Percentiles rank a stretch among this genome's conserved stretches.
Evolutionary conservation across 192 early-diverging fungal species (phyloP).

Genomic region (Diversispora eburnea): DNA sequence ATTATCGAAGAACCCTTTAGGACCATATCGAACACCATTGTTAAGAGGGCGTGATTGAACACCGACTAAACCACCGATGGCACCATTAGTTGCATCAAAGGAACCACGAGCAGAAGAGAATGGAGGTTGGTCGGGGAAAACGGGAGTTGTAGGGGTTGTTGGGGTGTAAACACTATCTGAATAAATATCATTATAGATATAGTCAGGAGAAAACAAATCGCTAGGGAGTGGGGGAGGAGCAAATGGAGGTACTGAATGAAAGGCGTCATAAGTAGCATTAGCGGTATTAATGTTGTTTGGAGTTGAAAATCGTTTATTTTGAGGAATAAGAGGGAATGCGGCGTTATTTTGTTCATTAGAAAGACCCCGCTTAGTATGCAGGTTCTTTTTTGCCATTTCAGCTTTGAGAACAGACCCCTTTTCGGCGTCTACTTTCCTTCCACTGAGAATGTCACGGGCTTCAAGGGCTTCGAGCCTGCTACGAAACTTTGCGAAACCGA

Average conservation of each 20-base stretch:
- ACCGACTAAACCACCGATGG: slow-evolving; percentile 38
- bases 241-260: slow-evolving; percentile 36
- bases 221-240: slow-evolving; percentile 49
- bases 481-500: slow-evolving; percentile 98
- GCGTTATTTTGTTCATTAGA: slow-evolving; percentile 47
- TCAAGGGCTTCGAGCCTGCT: slow-evolving; percentile 86
- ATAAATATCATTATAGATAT: slow-evolving; percentile 51
- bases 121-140: slow-evolving; percentile 43
- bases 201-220: slow-evolving; percentile 56
- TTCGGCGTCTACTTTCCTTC: slow-evolving; percentile 87
- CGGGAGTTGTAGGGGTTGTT: slow-evolving; percentile 40
- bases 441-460: slow-evolving; percentile 88
- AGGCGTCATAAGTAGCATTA: slow-evolving; percentile 36
- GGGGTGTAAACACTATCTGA: slow-evolving; percentile 42
- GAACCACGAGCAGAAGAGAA: slow-evolving; percentile 32
- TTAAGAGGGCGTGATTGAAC: slow-evolving; percentile 12
- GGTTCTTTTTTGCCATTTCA: slow-evolving; percentile 98
- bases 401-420: slow-evolving; percentile 87
- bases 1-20: slow-evolving; percentile 39
- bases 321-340: slow-evolving; percentile 7
- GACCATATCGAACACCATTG: slow-evolving; percentile 30
- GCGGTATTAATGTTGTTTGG: slow-evolving; percentile 24
- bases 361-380: slow-evolving; percentile 85
- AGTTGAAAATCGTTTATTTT: slow-evolving; percentile 25
- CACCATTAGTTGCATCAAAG: slow-evolving; percentile 36